Conservation (phyloP, 2,329 filamentous ascomycete genomes). For the Venturia asperata region DNA sequence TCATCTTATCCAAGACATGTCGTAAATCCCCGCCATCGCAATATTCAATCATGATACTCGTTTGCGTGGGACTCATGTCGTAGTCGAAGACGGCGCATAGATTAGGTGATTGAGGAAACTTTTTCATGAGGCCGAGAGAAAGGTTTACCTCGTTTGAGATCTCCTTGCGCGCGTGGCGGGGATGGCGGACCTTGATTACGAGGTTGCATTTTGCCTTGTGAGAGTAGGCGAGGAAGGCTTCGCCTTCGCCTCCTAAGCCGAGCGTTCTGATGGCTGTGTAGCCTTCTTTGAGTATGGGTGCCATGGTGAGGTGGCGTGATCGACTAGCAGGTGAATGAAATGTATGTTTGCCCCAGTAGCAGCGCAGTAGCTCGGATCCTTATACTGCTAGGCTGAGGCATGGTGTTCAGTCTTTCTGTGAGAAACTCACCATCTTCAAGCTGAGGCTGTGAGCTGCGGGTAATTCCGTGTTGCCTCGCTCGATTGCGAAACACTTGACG, state of each 20-base stretch:
- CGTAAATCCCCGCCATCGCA: background rate
- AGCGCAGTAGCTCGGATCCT: background rate
- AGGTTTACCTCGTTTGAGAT: constrained; percentile 7
- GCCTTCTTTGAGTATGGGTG: background rate
- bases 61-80: background rate
- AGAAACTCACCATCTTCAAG: background rate
- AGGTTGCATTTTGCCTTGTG: background rate
- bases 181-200: background rate
- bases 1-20: background rate
- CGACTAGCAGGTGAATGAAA: background rate
- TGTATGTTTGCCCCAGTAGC: background rate
- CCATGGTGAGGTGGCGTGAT: background rate
- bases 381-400: background rate
- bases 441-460: background rate
- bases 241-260: background rate
- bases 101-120: background rate
- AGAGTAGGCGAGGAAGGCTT: background rate
- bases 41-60: constrained; percentile 1
- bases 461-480: background rate
- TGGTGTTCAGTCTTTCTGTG: background rate
- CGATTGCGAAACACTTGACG: background rate
- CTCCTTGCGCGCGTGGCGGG: background rate
- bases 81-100: constrained; percentile 1
- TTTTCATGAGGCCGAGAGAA: background rate
- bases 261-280: background rate